phyloP scores from a whole-genome alignment of 352 stramenopile species.

The Plasmopara halstedii region DNA sequence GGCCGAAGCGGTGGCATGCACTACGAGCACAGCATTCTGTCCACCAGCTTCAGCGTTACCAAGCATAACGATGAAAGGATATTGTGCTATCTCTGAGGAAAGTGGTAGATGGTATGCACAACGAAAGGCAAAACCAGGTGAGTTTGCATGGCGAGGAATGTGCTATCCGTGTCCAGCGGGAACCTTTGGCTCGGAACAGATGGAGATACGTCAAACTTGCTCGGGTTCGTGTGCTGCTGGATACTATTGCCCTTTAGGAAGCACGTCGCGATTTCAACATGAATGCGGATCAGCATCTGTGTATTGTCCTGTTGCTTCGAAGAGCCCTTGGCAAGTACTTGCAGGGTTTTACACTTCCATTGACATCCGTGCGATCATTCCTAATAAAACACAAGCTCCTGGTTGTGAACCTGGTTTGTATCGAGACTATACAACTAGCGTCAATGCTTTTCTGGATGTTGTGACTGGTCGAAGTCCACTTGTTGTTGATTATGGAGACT shows the following conservation, averaged over 20 bases:
- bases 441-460: slow-evolving; percentile 31
- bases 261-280: slow-evolving; percentile 28
- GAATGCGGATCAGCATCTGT: slow-evolving; percentile 41
- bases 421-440: slow-evolving; percentile 14
- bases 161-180: slow-evolving; percentile 64
- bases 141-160: slow-evolving; percentile 49
- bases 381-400: slow-evolving; percentile 7
- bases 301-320: slow-evolving; percentile 39
- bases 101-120: slow-evolving; percentile 23
- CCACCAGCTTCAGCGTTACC: slow-evolving; percentile 24
- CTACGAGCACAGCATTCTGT: slow-evolving; percentile 28
- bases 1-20: slow-evolving; percentile 23
- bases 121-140: slow-evolving; percentile 26
- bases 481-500: slow-evolving; percentile 52
- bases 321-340: slow-evolving; percentile 16
- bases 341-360: slow-evolving; percentile 46
- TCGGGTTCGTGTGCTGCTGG: slow-evolving; percentile 48
- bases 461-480: slow-evolving; percentile 38
- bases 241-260: slow-evolving; percentile 60
- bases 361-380: slow-evolving; percentile 12
- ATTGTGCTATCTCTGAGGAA: slow-evolving; percentile 20
- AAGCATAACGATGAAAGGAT: slow-evolving; percentile 15
- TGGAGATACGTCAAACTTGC: slow-evolving; percentile 41
- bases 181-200: slow-evolving; percentile 34
- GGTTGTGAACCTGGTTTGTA: slow-evolving; percentile 20